These are phyloP conservation scores for Mycena galericulata DNA, from an alignment of 768 basidiomycete species.

Conservation along the genomic window DNA sequence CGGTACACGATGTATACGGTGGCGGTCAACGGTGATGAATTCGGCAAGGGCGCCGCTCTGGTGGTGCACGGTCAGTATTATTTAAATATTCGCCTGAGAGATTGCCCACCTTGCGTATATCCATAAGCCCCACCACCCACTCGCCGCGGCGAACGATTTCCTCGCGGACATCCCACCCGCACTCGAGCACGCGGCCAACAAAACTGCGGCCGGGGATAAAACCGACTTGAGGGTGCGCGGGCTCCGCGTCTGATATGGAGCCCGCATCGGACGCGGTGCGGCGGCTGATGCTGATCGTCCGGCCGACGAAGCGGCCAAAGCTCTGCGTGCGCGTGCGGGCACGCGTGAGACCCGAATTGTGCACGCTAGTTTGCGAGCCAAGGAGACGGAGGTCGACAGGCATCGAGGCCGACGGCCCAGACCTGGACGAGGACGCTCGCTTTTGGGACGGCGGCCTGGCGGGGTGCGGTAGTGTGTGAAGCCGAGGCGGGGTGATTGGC, in stretches of 20 bases:
- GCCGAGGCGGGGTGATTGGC: slow-evolving; percentile 54
- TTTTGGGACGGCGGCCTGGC: slow-evolving; percentile 76
- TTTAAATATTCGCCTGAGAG: slow-evolving; percentile 1
- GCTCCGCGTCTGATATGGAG: slow-evolving; percentile 28
- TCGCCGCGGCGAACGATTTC: slow-evolving; percentile 80
- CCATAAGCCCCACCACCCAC: slow-evolving; percentile 87
- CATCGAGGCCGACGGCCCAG: slow-evolving; percentile 89
- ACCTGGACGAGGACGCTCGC: slow-evolving; percentile 86
- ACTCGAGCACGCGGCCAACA: slow-evolving; percentile 85
- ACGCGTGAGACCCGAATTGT: not conserved
- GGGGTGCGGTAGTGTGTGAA: slow-evolving; percentile 81
- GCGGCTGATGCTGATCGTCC: slow-evolving; percentile 26
- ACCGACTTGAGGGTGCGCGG: slow-evolving; percentile 60
- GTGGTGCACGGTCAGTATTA: not conserved
- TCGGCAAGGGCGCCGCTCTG: slow-evolving; percentile 91
- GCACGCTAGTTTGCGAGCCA: slow-evolving; percentile 42
- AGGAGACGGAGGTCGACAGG: slow-evolving; percentile 77
- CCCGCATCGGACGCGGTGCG: slow-evolving; percentile 33
- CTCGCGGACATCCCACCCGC: slow-evolving; percentile 83
- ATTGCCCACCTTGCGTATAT: slow-evolving; percentile 78
- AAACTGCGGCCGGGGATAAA: slow-evolving; percentile 92
- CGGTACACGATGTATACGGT: slow-evolving; percentile 79
- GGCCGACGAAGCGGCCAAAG: slow-evolving; percentile 31
- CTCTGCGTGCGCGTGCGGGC: slow-evolving; percentile 31
- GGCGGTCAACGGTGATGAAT: slow-evolving; percentile 86